Base-by-base conservation (phyloP, 1,284 basidiomycete genomes). In the Puccinia coronata region DNA sequence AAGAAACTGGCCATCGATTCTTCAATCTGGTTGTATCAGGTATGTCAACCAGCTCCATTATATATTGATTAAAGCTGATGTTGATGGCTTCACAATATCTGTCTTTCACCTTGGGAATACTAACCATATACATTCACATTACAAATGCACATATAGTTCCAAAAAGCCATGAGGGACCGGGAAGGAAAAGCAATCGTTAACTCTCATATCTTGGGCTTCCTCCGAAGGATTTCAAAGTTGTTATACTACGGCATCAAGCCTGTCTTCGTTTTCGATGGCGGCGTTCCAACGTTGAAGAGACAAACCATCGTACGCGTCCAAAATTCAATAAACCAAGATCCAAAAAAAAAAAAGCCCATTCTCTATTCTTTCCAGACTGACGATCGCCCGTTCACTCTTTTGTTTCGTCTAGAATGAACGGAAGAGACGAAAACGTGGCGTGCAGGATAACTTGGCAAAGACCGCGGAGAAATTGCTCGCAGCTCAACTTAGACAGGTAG, bases 91-190 rank as follows among this genome's bases (percentile, higher is more conserved):
- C 1, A 41, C 20, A 8, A 9, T 14, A 41, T n/a, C 18, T 39
- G 1, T 63, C n/a, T n/a, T n/a, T n/a, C n/a, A n/a, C n/a, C n/a
- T n/a, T n/a, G n/a, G n/a, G n/a, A n/a, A n/a, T n/a, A n/a, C n/a
- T n/a, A n/a, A n/a, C n/a, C n/a, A n/a, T n/a, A n/a, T n/a, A n/a
- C n/a, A n/a, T n/a, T n/a, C n/a, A n/a, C n/a, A n/a, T n/a, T n/a
- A n/a, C n/a, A n/a, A n/a, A n/a, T n/a, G n/a, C 61, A 39, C 23
- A 3, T 41, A 9, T 31, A 98, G 87, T 98, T 98, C 85, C 95
- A 97, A 87, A 96, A 96, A 53, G 98, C 97, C 1, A 98, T 99
- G 96, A 91, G 97, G 39, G 96, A 97, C 87, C 96, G 95, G 85
- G 94, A 98, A 82, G 97, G 97, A 20, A 90, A 92, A 34, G 94